Conservation (phyloP, 345 rosid species). For the Moricandia arvensis region DNA sequence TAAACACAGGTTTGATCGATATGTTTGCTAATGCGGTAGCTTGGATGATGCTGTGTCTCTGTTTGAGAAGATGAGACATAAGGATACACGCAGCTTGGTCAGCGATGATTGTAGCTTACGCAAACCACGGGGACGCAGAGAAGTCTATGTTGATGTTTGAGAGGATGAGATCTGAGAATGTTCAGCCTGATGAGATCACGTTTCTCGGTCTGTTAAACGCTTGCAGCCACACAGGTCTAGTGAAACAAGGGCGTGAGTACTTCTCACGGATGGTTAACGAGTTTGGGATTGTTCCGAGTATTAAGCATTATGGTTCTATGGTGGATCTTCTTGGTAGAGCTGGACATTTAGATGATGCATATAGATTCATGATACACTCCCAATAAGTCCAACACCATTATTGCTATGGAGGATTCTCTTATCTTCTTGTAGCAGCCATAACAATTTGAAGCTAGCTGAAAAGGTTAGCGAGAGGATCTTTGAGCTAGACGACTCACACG, state of each 20-base stretch:
- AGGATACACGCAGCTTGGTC: constrained; percentile 88
- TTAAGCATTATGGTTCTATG: constrained; percentile 89
- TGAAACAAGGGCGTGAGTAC: no score
- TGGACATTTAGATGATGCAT: no score
- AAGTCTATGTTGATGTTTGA: constrained; percentile 60
- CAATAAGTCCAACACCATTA: constrained; percentile 57
- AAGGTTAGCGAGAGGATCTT: constrained; percentile 55
- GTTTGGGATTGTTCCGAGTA: constrained; percentile 49
- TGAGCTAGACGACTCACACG: constrained; percentile 68
- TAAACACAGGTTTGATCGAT: constrained; percentile 73
- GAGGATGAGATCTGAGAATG: constrained; percentile 52
- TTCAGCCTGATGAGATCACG: constrained; percentile 64
- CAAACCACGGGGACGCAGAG: constrained; percentile 69
- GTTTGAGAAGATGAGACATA: constrained; percentile 52
- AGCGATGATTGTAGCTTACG: constrained; percentile 82
- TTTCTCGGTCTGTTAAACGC: constrained; percentile 77
- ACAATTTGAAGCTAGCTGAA: constrained; percentile 51
- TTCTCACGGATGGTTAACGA: constrained; percentile 55
- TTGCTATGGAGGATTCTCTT: constrained; percentile 79
- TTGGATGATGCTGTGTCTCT: constrained; percentile 59
- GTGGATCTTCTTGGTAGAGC: constrained; percentile 78
- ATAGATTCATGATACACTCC: no score
- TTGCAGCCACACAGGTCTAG: constrained; percentile 81
- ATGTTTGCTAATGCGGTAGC: no score
- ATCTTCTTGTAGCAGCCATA: constrained; percentile 74